Evolutionary conservation across 148 eudicot species (phyloP), one percentile per base, ranked within the genome.

Genomic region (Fagopyrum esculentum): DNA sequence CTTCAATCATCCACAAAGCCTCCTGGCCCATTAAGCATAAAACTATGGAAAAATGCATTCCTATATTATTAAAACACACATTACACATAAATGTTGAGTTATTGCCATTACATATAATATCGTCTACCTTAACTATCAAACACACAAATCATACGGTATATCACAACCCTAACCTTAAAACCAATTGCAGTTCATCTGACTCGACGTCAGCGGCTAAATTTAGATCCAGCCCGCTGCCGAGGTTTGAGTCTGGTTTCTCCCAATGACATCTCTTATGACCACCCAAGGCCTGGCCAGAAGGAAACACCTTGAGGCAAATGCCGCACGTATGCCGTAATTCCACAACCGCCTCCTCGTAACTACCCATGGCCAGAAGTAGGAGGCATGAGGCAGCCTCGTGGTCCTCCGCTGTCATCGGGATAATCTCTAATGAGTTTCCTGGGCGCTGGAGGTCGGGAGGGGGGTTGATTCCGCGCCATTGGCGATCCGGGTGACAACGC

Each of bases 401-500:
- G 30, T 91, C 98, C 60, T 88, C 96, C 11, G 75, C 80, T 0
- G 88, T 73, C 75, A 76, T 29, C 2, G 17, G 12, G 40, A 26
- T 55, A 0, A 19, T 54, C 4, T 35, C 59, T n/a, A 1, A 43
- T 1, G 29, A 16, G 40, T 35, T 35, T 35, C 3, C 40, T 1
- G 40, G 66, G 43, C 80, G 82, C 9, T 84, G 73, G 73, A 85
- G 75, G 54, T 82, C 80, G 0, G 89, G 85, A 1, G 97, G 98
- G 12, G 97, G 97, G 83, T 90, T 88, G n/a, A 94, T 91, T 0
- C 98, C 98, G 0, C 98, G 90, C 98, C 97, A 94, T 61, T 87
- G 87, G 44, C 98, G 89, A 45, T 94, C 96, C 0, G 98, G 98
- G 81, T 94, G 98, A 78, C 98, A 94, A 2, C 98, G 89, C 98